Evolutionary conservation across 805 yeast species (phyloP), one percentile per base, ranked within the genome.

Genomic region (Hermanozyma aechmeae): DNA sequence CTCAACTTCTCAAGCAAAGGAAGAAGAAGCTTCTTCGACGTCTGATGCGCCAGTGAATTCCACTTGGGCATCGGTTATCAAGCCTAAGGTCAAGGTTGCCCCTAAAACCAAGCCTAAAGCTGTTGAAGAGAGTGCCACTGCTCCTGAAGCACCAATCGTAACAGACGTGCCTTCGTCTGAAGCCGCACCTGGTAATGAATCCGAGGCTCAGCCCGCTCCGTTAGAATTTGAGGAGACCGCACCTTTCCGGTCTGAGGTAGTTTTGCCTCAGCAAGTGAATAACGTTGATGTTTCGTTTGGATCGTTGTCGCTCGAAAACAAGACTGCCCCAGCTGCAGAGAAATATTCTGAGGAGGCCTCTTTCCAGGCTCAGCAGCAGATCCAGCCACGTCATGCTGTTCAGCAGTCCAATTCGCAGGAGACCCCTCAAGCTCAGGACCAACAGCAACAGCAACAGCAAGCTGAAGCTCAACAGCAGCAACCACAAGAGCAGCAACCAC

Each of bases 121-220:
- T 34, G 36, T 15, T 18, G 41, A 30, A 31, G 37, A 24, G 15
- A 25, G 31, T n/a, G 34, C 31, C 15, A 33, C 18, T n/a, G 30
- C 25, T 16, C 31, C 31, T 16, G 35, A 31, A 21, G 45, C 46
- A 8, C 38, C 45, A 20, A 44, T 39, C 12, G 49, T 35, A 20
- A 38, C 96, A 17, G 20, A 17, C 20, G 20, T n/a, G n/a, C n/a
- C n/a, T 62, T 23, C 65, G 66, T n/a, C 76, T 61, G 49, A 85
- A 86, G 46, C 80, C 52, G 15, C 74, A 68, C 95, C 96, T 83
- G 31, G 87, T 72, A 50, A 86, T 83, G 25, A 86, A 56, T 42
- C 86, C 51, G 11, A 51, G 51, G 27, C 92, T 56, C 13, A 21
- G 23, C 23, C 23, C 5, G 12, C 5, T 6, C 6, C 12, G 6